A percentile compares a stretch with the other conserved stretches of the same genome.
Conservation (phyloP, 2,329 filamentous ascomycete genomes). For the Diaporthe helianthi region DNA sequence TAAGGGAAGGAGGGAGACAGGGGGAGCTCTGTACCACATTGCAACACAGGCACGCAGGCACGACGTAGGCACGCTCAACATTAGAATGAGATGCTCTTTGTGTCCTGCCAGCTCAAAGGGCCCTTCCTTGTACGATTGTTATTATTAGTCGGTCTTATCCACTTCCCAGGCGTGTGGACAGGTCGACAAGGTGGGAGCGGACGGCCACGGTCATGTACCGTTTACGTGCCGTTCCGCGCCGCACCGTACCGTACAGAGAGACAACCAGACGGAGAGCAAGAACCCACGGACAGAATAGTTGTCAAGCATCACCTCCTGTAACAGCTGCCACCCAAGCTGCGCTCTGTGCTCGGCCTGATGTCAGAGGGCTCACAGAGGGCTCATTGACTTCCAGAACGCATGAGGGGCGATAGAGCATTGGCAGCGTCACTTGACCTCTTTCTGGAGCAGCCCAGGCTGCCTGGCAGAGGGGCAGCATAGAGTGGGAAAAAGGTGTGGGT, state of each 20-base stretch:
- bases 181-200: slow-evolving; percentile 6
- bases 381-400: neutral
- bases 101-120: neutral
- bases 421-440: slow-evolving; percentile 21
- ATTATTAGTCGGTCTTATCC: neutral
- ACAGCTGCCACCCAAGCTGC: neutral
- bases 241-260: neutral
- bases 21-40: too few relatives aligned
- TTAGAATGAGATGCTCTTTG: too few relatives aligned
- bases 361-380: neutral
- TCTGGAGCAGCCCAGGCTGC: neutral
- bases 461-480: slow-evolving; percentile 7
- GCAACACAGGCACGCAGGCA: too few relatives aligned
- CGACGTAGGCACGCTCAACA: too few relatives aligned
- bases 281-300: too few relatives aligned
- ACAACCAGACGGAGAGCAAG: too few relatives aligned
- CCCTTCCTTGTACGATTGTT: neutral
- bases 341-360: slow-evolving; percentile 18
- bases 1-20: neutral
- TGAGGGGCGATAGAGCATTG: neutral
- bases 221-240: neutral
- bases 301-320: neutral
- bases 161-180: neutral
- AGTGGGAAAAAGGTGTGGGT: neutral
- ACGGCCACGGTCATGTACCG: slow-evolving; percentile 3